Percentiles rank a stretch among this genome's conserved stretches.
Evolutionary conservation across 306 rosid genomes (phyloP).

Genomic region (Malus fusca): DNA sequence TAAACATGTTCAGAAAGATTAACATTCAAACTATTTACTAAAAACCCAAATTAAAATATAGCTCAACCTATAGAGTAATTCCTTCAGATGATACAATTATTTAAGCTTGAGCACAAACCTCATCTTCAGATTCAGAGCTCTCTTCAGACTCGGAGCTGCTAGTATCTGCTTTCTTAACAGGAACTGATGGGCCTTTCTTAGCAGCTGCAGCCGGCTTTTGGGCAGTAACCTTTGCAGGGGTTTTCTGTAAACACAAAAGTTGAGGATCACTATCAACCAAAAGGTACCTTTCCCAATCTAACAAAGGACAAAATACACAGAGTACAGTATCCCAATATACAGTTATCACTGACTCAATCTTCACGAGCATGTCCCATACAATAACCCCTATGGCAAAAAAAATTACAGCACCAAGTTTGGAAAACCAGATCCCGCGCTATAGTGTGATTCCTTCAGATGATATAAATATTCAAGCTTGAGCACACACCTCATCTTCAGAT

Average conservation of each 20-base stretch:
- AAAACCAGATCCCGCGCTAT: background rate
- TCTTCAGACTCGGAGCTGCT: conserved; percentile 24
- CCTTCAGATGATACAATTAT: background rate
- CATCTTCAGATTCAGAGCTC: conserved; percentile 16
- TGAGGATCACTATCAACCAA: background rate
- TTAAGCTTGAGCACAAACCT: background rate
- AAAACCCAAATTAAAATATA: background rate
- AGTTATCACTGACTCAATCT: background rate
- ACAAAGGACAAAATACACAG: background rate
- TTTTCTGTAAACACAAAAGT: background rate
- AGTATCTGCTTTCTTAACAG: conserved; percentile 6
- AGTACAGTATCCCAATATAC: background rate
- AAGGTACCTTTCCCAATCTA: background rate
- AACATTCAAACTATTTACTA: background rate
- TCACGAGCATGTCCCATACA: background rate
- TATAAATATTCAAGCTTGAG: background rate
- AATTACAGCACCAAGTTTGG: background rate
- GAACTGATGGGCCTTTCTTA: background rate
- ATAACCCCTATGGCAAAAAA: background rate
- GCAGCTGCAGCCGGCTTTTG: background rate
- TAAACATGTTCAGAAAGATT: background rate
- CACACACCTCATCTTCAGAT: conserved; percentile 14
- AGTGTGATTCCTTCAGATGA: background rate
- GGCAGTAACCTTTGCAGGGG: conserved; percentile 6
- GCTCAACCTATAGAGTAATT: background rate